These are phyloP conservation scores for Monilinia laxa DNA, from an alignment of 2,329 filamentous ascomycete species.

Conservation along the genomic window DNA sequence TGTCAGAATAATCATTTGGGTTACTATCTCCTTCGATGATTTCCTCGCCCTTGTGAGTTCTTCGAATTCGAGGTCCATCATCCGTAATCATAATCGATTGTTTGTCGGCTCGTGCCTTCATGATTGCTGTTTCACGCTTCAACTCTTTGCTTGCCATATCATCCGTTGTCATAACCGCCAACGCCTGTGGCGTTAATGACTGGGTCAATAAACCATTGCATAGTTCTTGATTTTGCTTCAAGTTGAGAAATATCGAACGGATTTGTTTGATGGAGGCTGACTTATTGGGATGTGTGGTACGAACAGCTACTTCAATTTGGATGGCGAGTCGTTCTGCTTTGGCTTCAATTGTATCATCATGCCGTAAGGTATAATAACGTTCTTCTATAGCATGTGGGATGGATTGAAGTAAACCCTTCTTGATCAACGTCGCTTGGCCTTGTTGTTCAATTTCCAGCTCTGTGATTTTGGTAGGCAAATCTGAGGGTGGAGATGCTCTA, in stretches of 20 bases:
- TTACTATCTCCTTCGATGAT: constrained; percentile 72
- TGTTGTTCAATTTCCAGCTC: constrained; percentile 64
- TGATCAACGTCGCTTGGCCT: constrained; percentile 67
- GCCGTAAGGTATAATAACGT: constrained; percentile 60
- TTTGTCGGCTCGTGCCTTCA: constrained; percentile 76
- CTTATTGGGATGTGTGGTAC: constrained; percentile 54
- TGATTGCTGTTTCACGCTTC: constrained; percentile 71
- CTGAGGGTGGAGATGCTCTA: constrained; percentile 37
- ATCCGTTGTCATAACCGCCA: constrained; percentile 85
- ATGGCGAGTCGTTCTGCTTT: constrained; percentile 71
- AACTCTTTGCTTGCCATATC: constrained; percentile 91
- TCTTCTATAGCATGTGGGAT: constrained; percentile 67
- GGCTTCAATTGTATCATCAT: constrained; percentile 61
- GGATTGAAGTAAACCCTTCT: constrained; percentile 66
- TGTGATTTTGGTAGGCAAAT: constrained; percentile 51
- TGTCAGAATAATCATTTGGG: constrained; percentile 36
- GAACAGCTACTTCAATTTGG: constrained; percentile 73
- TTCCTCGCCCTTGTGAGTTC: constrained; percentile 95
- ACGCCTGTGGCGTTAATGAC: constrained; percentile 67
- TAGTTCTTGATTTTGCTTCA: constrained; percentile 83
- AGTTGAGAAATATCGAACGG: constrained; percentile 76
- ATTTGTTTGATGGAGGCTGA: constrained; percentile 62
- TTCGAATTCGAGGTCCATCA: constrained; percentile 72
- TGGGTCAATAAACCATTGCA: constrained; percentile 72
- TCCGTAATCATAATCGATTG: constrained; percentile 80